Evolutionary conservation across 106 monocot species (phyloP), one percentile per base, ranked within the genome.

Genomic region (Vanilla planifolia): DNA sequence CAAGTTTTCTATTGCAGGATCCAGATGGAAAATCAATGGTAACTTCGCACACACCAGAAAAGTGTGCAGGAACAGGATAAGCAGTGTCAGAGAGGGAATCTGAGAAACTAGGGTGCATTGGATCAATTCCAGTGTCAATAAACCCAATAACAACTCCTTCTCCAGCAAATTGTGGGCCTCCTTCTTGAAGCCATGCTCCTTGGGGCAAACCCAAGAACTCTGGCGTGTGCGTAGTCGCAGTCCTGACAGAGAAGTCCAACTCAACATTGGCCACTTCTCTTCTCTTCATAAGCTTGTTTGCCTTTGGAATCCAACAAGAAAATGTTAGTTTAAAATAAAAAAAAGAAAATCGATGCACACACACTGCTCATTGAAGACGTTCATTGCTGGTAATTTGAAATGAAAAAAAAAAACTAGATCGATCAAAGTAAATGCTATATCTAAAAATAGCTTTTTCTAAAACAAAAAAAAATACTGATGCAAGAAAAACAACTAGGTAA

Each of bases 121-220:
- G 96, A 64, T 96, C 91, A 34, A 96, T 96, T 65, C 96, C 96
- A 20, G 96, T 91, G 75, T 96, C 96, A 55, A 96, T 79, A 30
- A 96, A 75, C 1, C 91, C 96, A 55, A 96, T 91, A 37, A 96
- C 96, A 30, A 91, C 41, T 50, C 91, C 96, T 67, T 84, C 61
- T 32, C 96, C 96, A 3, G 96, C 90, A 64, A 60, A 70, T 69
- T 96, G 80, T 16, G 90, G 77, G 15, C 96, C 96, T 37, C 96
- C 96, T 43, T 81, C 86, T 61, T 86, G 65, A 63, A 75, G 58
- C 96, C 96, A 96, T 8, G 96, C 86, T 33, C 96, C 96, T 72
- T 71, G 68, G 20, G 96, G 86, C 60, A 96, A 59, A 13, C 96
- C 90, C 62, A 96, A 67, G 60, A 96, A 96, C 64, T 87, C 76